Evolutionary conservation across 176 grass and related monocot genomes (phyloP).

Genomic region (Aegilops sharonensis): DNA sequence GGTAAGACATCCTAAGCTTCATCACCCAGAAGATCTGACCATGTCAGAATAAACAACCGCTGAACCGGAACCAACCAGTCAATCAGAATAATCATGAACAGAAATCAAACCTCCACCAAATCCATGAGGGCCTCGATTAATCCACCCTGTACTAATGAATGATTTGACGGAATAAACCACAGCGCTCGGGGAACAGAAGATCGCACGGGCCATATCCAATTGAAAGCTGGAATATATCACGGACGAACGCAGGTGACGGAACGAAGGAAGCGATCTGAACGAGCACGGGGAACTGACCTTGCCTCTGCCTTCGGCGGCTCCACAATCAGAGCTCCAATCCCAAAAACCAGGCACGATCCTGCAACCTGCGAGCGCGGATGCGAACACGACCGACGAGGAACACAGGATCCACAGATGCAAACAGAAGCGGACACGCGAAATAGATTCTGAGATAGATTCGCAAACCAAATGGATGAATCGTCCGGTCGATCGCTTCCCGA

Average conservation of each 20-base stretch:
- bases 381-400: too few relatives aligned
- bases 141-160: not conserved
- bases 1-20: not conserved
- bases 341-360: not conserved
- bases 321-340: not conserved
- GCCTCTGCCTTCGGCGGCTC: not conserved
- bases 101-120: constrained; percentile 24
- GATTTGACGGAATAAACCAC: not conserved
- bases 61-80: not conserved
- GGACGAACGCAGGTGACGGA: not conserved
- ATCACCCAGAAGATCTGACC: not conserved
- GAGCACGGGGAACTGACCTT: constrained; percentile 38
- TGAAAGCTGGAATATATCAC: not conserved
- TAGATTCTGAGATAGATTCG: too few relatives aligned
- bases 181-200: too few relatives aligned
- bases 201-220: too few relatives aligned
- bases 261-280: constrained; percentile 1
- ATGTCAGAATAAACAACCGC: not conserved
- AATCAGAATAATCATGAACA: not conserved
- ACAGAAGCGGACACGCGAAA: not conserved
- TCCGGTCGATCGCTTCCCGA: not conserved
- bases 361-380: not conserved
- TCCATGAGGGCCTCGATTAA: not conserved
- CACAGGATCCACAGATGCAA: not conserved
- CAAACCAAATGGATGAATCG: not conserved